Evolutionary conservation across 305 asterid genomes (phyloP).

Genomic region (Solanum chacoense): DNA sequence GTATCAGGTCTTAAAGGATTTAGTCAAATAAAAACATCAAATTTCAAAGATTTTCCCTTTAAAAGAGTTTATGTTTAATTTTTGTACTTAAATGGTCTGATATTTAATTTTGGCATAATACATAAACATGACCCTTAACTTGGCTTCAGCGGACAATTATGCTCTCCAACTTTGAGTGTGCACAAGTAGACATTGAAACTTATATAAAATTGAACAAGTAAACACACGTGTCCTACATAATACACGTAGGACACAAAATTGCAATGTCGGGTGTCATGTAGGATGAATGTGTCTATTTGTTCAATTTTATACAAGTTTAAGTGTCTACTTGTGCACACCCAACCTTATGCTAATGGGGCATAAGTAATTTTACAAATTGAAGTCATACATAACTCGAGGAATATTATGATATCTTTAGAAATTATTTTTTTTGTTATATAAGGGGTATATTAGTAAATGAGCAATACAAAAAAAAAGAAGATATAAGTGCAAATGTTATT

Average conservation of each 20-base stretch:
- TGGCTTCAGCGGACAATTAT: too few species aligned
- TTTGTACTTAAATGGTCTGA: not conserved
- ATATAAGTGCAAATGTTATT: not conserved
- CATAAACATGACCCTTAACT: too few species aligned
- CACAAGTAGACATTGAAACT: too few species aligned
- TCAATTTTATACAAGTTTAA: too few species aligned
- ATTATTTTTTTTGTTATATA: not conserved
- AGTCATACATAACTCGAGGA: not conserved
- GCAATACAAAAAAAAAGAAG: not conserved
- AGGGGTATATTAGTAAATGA: not conserved
- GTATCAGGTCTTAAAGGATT: not conserved
- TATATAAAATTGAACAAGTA: too few species aligned
- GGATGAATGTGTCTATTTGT: too few species aligned
- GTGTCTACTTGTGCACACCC: too few species aligned
- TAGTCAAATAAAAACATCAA: not conserved
- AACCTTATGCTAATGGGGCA: not conserved
- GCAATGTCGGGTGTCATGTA: too few species aligned
- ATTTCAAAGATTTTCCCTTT: not conserved
- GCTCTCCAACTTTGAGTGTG: too few species aligned
- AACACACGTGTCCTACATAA: too few species aligned
- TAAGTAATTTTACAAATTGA: not conserved
- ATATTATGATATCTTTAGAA: too few species aligned
- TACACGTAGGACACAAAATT: too few species aligned
- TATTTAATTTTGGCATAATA: not conserved
- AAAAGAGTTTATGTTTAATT: not conserved